phyloP scores from a whole-genome alignment of 2,329 filamentous ascomycete species.

The Pseudogymnoascus sp. region DNA sequence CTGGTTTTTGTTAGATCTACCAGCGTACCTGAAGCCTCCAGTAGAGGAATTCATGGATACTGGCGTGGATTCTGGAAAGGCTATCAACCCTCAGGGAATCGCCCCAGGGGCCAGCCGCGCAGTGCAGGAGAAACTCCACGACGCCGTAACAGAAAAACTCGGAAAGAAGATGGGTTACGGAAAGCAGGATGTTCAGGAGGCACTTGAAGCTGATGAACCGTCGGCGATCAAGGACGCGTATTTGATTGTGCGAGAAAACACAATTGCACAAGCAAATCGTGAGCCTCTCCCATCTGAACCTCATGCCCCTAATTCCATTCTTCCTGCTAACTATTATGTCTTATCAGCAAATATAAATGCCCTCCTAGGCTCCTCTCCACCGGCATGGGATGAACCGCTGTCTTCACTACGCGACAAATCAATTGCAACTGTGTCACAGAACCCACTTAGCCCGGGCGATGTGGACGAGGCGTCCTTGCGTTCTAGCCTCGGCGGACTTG shows the following conservation, averaged over 20 bases:
- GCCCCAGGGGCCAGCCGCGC: slow-evolving; percentile 69
- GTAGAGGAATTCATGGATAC: slow-evolving; percentile 90
- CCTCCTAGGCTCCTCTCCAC: slow-evolving; percentile 47
- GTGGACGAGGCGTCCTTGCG: not conserved
- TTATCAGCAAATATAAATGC: slow-evolving; percentile 36
- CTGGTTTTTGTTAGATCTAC: slow-evolving; percentile 86
- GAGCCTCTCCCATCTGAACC: slow-evolving; percentile 36
- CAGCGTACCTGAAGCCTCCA: slow-evolving; percentile 76
- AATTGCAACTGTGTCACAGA: not conserved
- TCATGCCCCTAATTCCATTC: not conserved
- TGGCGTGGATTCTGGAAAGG: slow-evolving; percentile 85
- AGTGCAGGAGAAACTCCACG: slow-evolving; percentile 82
- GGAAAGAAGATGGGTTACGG: slow-evolving; percentile 98
- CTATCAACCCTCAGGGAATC: slow-evolving; percentile 75
- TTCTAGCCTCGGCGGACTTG: not conserved
- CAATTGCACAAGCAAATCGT: slow-evolving; percentile 85
- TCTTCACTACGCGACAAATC: slow-evolving; percentile 3
- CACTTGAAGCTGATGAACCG: slow-evolving; percentile 81
- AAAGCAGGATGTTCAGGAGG: slow-evolving; percentile 89
- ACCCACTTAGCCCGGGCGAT: not conserved
- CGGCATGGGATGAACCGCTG: slow-evolving; percentile 36
- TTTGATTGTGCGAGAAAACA: slow-evolving; percentile 94
- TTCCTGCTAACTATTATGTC: not conserved
- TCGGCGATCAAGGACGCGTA: slow-evolving; percentile 99
- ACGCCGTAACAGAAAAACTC: slow-evolving; percentile 88